Evolutionary conservation across 257 asterid species (phyloP).

Genomic region (Gardenia jasminoides): DNA sequence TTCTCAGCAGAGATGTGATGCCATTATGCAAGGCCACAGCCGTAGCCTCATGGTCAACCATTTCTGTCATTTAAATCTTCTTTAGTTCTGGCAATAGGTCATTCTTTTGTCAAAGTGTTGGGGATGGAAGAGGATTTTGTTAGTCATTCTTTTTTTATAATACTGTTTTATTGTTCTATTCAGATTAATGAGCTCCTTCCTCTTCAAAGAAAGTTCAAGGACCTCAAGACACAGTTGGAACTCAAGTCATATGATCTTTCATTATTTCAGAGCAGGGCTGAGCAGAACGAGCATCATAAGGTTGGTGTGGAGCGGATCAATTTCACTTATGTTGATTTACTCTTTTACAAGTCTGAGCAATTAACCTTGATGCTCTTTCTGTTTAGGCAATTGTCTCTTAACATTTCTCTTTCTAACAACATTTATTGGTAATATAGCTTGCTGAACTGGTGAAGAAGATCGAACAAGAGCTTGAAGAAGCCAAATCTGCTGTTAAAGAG

Average conservation of each 20-base stretch:
- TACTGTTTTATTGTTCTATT: conserved; percentile 20
- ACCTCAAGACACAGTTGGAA: conserved; percentile 76
- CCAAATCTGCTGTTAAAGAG: conserved; percentile 57
- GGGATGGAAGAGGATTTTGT: neutral
- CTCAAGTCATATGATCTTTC: conserved; percentile 92
- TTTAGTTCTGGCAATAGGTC: neutral
- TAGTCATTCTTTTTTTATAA: neutral
- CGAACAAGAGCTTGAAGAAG: conserved; percentile 78
- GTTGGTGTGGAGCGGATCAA: conserved; percentile 32
- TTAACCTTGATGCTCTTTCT: neutral
- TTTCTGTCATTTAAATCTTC: neutral
- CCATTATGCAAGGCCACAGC: neutral
- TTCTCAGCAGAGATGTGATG: neutral
- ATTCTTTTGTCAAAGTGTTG: neutral
- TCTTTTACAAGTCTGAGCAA: neutral
- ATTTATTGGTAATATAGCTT: conserved; percentile 54
- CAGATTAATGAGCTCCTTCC: conserved; percentile 91
- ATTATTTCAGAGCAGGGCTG: conserved; percentile 75
- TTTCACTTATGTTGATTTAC: neutral
- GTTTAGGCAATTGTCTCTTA: neutral
- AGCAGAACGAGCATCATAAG: conserved; percentile 98
- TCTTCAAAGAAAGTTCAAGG: conserved; percentile 73
- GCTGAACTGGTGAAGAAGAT: conserved; percentile 75
- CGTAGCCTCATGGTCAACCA: neutral
- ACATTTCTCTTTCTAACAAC: neutral